A percentile compares a stretch with the other conserved stretches of the same genome.
These are phyloP conservation scores for sorghum (Sorghum bicolor) DNA, from an alignment of 176 grass and related monocot genomes.

Conservation along the genomic window Sorghum_bicolor_NCBIv3 NC_012872.2:1189501-1190000, in stretches of 20 bases:
- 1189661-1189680: constrained; percentile 87
- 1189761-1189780: constrained; percentile 91
- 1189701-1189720: constrained; percentile 86
- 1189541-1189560: not conserved
- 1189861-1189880: constrained; percentile 99
- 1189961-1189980: not conserved
- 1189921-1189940: constrained; percentile 91
- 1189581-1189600: constrained; percentile 76
- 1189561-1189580: constrained; percentile 45
- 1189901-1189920: constrained; percentile 67
- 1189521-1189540: not conserved
- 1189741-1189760: constrained; percentile 88
- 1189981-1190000: not conserved
- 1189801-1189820: constrained; percentile 97
- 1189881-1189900: constrained; percentile 92
- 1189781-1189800: constrained; percentile 70
- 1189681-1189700: constrained; percentile 96
- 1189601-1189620: constrained; percentile 50
- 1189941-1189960: not conserved
- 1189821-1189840: constrained; percentile 64
- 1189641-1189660: constrained; percentile 73
- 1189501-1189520: not conserved
- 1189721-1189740: constrained; percentile 85
- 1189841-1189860: constrained; percentile 76
- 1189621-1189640: constrained; percentile 93